Evolutionary conservation across 2,329 filamentous ascomycete species (phyloP), one percentile per base, ranked within the genome.

Genomic region (Coleophoma crateriformis): DNA sequence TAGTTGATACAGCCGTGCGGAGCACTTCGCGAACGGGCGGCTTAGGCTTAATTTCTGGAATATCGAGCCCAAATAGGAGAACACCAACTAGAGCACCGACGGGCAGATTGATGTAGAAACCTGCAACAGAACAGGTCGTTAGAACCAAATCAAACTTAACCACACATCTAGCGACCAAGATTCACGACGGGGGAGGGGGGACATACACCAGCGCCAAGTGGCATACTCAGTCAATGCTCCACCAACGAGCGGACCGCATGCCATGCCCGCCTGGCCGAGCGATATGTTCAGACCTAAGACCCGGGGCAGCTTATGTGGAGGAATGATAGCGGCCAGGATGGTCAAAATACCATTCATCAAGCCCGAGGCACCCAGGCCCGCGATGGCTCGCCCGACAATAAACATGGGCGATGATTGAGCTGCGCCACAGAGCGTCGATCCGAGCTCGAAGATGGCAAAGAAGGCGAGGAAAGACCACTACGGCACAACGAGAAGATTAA

Each of bases 301-400:
- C 45, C 46, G 39, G 49, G 56, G 48, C 51, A 50, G 45, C 27
- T 58, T 56, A 13, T 56, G 44, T 34, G 58, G n/a, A n/a, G 33
- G 60, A 43, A 33, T 56, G 59, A 15, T 59, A 66, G 58, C 50
- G 68, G 70, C 68, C 38, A 79, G 67, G 34, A 81, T 77, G 4
- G 69, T 79, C 53, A 81, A 63, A 3, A 67, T 67, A 0, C 79
- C 79, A n/a, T 71, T 77, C 49, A 72, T 68, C 2, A 82, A 54
- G 0, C 74, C 80, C 1, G 78, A 70, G 1, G 68, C 69, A 1
- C 79, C 79, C 0, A 74, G 53, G 0, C 79, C 80, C 0, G 79
- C 75, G 3, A 83, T 63, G 3, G 75, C 73, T 4, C 79, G 71
- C 1, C 78, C 78, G 8, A 75, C 59, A 47, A 83, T 82, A 47